Conservation (phyloP, 192 early-diverging fungal genomes). For the Rhizoclosmatium sp. region DNA sequence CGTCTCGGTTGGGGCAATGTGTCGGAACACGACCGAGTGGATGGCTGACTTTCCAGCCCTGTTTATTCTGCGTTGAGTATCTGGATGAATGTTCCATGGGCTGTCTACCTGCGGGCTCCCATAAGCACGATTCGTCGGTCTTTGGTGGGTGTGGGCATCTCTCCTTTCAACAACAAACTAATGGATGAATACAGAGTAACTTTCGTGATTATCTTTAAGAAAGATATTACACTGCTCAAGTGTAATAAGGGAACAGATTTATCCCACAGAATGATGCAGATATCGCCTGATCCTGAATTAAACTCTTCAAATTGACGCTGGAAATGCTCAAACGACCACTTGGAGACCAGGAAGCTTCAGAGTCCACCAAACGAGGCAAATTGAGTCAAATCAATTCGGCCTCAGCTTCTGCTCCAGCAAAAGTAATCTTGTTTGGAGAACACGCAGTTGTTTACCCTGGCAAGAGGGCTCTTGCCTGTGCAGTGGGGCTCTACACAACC, state of each 20-base stretch:
- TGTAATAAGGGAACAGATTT: no score
- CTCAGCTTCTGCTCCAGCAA: conserved; percentile 84
- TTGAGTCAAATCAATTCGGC: not conserved
- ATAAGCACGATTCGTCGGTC: conserved; percentile 52
- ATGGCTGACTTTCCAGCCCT: conserved; percentile 85
- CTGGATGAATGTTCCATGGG: not conserved
- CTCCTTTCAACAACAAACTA: not conserved
- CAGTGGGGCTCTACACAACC: conserved; percentile 15
- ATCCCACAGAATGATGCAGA: no score
- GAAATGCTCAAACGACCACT: not conserved
- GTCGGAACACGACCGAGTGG: conserved; percentile 85
- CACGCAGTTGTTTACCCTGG: conserved; percentile 90
- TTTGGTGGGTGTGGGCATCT: not conserved
- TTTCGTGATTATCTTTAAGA: no score
- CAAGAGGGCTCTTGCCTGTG: conserved; percentile 25
- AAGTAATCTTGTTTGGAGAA: conserved; percentile 98
- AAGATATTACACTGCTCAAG: no score
- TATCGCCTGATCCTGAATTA: no score
- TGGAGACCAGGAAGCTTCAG: not conserved
- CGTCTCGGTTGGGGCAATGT: conserved; percentile 88
- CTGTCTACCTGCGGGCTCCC: conserved; percentile 47
- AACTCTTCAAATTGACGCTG: no score
- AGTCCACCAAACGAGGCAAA: not conserved
- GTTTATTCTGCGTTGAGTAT: conserved; percentile 40
- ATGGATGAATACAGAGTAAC: not conserved